Base-by-base conservation (phyloP, 768 basidiomycete genomes). In the Russula sp. region DNA sequence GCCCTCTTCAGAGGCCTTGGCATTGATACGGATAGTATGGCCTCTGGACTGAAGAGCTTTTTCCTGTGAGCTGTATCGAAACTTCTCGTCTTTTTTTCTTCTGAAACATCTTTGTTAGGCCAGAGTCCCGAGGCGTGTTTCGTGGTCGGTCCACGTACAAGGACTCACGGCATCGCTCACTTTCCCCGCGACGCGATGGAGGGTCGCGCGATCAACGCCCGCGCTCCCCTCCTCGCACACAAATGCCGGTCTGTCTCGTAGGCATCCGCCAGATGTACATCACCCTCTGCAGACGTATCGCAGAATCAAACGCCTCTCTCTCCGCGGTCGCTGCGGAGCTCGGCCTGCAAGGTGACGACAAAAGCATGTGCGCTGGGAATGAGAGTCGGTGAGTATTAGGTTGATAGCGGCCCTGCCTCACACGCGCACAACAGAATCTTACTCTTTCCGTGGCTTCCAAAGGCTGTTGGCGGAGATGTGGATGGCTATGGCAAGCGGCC, bases 381-480 rank as follows among this genome's bases (percentile, higher is more conserved):
- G 67, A 68, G 31, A 66, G 65, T 45, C 57, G 61, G 67, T 68
- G 47, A 56, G 67, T 31, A 39, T 48, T 13, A 11, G 22, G 18
- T 45, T 10, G 2, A 9, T 7, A 27, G 27, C 34, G 22, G 14
- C 18, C 39, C 37, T 37, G 18, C 16, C 27, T 10, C 11, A 16
- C 9, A 20, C 9, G 4, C 18, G 31, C 51, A 27, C 20, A 16
- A 9, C 34, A 20, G 39, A 18, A 40, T 55, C 13, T 44, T 22
- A 18, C n/a, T 54, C 42, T 56, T 44, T 45, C 35, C 8, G 32
- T 6, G 52, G 22, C 37, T 34, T 47, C 4, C 4, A 57, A 27
- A 68, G 67, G 42, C 51, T 67, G 18, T 37, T 68, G n/a, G 67
- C 57, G 9, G 67, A 66, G 40, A 58, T 66, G 59, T 68, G 67